phyloP scores from a whole-genome alignment of 1,284 basidiomycete genomes.

The Sanghuangporus baumii region DNA sequence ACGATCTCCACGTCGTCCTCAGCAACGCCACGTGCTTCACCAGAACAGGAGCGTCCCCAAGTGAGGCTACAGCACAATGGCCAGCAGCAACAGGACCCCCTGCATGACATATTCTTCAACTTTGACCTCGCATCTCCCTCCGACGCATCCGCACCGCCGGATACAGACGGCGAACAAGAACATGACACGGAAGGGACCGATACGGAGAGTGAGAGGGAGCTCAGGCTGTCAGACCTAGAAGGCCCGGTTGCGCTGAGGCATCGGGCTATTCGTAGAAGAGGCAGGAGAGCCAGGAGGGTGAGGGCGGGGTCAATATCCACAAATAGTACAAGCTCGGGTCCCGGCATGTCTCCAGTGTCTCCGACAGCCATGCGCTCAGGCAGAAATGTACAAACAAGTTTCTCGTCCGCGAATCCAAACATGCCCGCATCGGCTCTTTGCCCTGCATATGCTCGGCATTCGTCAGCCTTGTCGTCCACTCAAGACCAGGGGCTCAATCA shows the following conservation, averaged over 20 bases:
- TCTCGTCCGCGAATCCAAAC: background rate
- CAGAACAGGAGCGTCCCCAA: background rate
- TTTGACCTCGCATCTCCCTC: background rate
- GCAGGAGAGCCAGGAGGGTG: background rate
- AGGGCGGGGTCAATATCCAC: background rate
- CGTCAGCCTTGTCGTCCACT: background rate
- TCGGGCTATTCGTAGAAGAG: background rate
- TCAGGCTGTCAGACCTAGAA: background rate
- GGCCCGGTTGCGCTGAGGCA: background rate
- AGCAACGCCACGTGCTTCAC: background rate
- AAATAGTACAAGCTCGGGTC: background rate
- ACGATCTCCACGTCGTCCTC: background rate
- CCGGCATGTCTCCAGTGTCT: background rate
- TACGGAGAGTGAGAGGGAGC: background rate
- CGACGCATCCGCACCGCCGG: background rate
- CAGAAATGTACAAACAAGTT: background rate
- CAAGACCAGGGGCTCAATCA: background rate
- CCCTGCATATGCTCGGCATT: background rate
- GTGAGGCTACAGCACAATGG: background rate
- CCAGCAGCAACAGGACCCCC: background rate
- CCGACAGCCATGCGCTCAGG: background rate
- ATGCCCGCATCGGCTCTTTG: background rate
- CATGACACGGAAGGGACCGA: background rate
- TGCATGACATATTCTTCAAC: background rate
- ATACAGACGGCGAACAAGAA: background rate